Percentiles rank a stretch among this genome's conserved stretches.
Evolutionary conservation across 768 basidiomycete genomes (phyloP).

Genomic region (Suillus variegatus): DNA sequence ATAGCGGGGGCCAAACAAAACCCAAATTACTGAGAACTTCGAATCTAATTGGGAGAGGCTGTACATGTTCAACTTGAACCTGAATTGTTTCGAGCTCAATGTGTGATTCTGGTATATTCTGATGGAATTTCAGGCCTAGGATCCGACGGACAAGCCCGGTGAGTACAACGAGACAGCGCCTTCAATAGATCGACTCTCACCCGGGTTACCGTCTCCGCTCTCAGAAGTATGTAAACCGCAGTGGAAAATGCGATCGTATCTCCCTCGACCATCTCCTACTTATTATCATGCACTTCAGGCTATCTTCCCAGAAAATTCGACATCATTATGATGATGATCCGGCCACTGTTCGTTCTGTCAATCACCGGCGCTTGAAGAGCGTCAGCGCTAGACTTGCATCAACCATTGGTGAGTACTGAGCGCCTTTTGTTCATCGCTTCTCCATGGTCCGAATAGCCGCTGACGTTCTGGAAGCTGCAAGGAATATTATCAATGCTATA

Average conservation of each 20-base stretch:
- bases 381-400: slow-evolving; percentile 33
- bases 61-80: not conserved
- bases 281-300: slow-evolving; percentile 26
- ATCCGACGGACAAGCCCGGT: not conserved
- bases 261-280: not conserved
- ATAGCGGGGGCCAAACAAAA: not conserved
- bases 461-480: slow-evolving; percentile 44
- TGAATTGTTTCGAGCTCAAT: not conserved
- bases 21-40: too few species aligned
- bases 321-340: slow-evolving; percentile 30
- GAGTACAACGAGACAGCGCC: not conserved
- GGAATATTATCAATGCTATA: slow-evolving; percentile 47
- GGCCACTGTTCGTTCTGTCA: slow-evolving; percentile 30
- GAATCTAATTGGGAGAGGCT: not conserved
- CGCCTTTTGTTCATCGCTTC: not conserved
- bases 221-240: not conserved
- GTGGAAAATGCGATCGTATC: not conserved
- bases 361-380: slow-evolving; percentile 23
- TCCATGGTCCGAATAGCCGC: not conserved
- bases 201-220: slow-evolving; percentile 1
- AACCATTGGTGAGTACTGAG: slow-evolving; percentile 24
- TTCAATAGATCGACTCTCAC: not conserved
- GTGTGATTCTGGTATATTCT: not conserved
- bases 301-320: slow-evolving; percentile 22
- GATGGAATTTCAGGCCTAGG: not conserved